Evolutionary conservation across 116 monocot genomes (phyloP).

Genomic region (Cymodocea nodosa): DNA sequence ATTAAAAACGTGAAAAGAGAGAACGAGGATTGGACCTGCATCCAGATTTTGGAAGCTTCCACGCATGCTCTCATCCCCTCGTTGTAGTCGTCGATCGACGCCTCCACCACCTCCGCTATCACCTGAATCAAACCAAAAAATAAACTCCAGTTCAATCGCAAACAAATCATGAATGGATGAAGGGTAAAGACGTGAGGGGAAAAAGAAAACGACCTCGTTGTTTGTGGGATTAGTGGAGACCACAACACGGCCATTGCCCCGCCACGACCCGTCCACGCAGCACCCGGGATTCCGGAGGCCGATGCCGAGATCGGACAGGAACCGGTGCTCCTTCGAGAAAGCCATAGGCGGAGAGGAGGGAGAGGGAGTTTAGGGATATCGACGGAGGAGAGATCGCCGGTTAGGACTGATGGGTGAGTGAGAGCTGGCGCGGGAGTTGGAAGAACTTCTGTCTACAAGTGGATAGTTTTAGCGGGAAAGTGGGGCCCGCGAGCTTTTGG

Average conservation of each 20-base stretch:
- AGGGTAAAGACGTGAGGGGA: neutral
- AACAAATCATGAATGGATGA: neutral
- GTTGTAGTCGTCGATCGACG: conserved; percentile 60
- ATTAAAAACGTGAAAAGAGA: neutral
- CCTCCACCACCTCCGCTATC: conserved; percentile 83
- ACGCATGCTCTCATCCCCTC: conserved; percentile 61
- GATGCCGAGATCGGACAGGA: conserved; percentile 55
- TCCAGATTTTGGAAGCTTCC: conserved; percentile 77
- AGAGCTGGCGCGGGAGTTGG: neutral
- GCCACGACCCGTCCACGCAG: conserved; percentile 41
- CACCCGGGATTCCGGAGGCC: conserved; percentile 43
- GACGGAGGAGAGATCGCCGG: neutral
- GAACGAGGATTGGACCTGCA: conserved; percentile 39
- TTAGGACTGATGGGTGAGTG: neutral
- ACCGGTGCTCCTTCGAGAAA: conserved; percentile 44
- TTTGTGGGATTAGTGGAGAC: conserved; percentile 39
- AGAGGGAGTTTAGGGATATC: neutral
- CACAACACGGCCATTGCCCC: conserved; percentile 33
- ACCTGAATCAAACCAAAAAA: conserved; percentile 23
- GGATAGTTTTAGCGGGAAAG: neutral
- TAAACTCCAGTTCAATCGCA: neutral
- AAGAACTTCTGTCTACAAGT: neutral
- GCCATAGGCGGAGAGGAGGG: conserved; percentile 14
- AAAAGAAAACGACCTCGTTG: conserved; percentile 28
- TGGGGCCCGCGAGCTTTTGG: neutral